phyloP scores from a whole-genome alignment of 176 grass and related monocot species.

The Miscanthus lutarioriparius region DNA sequence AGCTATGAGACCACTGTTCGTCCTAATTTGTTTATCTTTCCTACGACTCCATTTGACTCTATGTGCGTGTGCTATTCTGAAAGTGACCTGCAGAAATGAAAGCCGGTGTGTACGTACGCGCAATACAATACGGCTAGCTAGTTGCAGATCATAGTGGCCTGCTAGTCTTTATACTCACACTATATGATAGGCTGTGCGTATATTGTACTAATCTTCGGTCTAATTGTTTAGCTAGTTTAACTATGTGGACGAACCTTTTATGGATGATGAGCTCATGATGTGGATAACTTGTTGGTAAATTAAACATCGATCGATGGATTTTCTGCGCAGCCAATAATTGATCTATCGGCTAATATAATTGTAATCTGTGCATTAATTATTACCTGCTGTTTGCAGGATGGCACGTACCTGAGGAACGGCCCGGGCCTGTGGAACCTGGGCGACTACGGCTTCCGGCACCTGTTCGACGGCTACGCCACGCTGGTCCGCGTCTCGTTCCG shows the following conservation, averaged over 20 bases:
- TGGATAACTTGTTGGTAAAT: too few species aligned
- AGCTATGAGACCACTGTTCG: slow-evolving; percentile 26
- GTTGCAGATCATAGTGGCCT: background rate
- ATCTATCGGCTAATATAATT: too few species aligned
- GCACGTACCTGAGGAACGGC: slow-evolving; percentile 94
- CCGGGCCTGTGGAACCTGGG: slow-evolving; percentile 92
- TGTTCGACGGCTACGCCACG: slow-evolving; percentile 97
- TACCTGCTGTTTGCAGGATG: slow-evolving; percentile 47
- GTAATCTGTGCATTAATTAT: background rate
- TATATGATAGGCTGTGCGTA: too few species aligned
- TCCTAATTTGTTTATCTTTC: background rate
- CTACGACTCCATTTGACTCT: background rate
- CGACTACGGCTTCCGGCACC: slow-evolving; percentile 86
- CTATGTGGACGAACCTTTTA: too few species aligned
- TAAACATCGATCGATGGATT: too few species aligned
- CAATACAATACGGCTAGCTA: slow-evolving; percentile 23
- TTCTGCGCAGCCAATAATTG: too few species aligned
- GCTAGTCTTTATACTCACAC: too few species aligned
- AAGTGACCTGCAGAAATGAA: slow-evolving; percentile 13
- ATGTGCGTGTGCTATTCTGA: slow-evolving; percentile 27
- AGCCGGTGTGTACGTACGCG: background rate
- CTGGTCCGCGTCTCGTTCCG: slow-evolving; percentile 85
- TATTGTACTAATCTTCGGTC: too few species aligned
- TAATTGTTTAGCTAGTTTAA: too few species aligned
- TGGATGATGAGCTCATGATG: too few species aligned